Conservation (phyloP, 768 basidiomycete genomes). For the Omphalotus guepiniiformis region DNA sequence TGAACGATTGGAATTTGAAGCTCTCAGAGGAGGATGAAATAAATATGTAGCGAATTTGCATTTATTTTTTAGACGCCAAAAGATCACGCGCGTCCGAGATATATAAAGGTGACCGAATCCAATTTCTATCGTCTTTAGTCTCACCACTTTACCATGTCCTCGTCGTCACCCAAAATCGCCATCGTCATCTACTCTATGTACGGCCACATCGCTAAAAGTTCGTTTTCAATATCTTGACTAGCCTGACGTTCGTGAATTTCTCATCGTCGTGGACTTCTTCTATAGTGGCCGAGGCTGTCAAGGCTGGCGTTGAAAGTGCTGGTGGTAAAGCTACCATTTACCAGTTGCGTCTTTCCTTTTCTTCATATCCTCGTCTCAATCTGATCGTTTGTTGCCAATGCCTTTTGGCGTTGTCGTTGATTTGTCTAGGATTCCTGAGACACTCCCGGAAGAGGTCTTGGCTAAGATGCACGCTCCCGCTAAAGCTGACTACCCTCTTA, state of each 20-base stretch:
- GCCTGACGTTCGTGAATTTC: not conserved
- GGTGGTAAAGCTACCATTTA: conserved; percentile 50
- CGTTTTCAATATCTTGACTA: conserved; percentile 18
- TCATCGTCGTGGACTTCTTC: not conserved
- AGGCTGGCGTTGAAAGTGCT: conserved; percentile 40
- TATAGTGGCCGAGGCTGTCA: conserved; percentile 58
- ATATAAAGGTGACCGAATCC: too few species aligned
- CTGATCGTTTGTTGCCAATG: not conserved
- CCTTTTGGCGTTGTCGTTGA: too few species aligned
- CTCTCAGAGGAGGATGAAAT: too few species aligned
- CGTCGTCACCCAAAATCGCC: conserved; percentile 54
- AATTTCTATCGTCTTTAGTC: too few species aligned
- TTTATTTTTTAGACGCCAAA: too few species aligned
- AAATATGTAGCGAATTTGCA: too few species aligned
- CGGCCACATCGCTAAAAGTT: conserved; percentile 68
- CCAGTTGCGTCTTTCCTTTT: conserved; percentile 39
- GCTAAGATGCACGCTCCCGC: conserved; percentile 65
- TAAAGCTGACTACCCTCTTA: conserved; percentile 68
- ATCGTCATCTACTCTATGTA: conserved; percentile 74
- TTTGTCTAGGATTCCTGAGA: conserved; percentile 64
- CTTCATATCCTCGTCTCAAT: not conserved
- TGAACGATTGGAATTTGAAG: too few species aligned
- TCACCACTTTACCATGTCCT: conserved; percentile 21
- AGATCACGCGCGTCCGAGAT: too few species aligned
- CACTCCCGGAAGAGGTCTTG: conserved; percentile 66